phyloP scores from a whole-genome alignment of 495 filamentous ascomycete species.

The Sporormia fimetaria region DNA sequence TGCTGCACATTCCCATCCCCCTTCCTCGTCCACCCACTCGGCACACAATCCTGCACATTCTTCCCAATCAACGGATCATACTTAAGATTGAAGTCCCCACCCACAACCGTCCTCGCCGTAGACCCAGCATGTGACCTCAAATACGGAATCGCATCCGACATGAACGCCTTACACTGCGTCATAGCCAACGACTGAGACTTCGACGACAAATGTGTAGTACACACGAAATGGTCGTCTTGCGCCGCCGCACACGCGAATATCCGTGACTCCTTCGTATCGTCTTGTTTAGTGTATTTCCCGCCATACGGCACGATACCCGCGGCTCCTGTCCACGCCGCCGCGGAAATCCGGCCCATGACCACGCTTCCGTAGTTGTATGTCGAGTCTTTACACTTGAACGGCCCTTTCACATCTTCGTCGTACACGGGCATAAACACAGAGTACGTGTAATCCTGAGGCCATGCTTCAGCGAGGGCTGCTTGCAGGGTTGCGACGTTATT shows the following conservation, averaged over 20 bases:
- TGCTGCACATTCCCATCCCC: conserved; percentile 13
- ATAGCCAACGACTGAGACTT: neutral
- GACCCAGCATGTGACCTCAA: neutral
- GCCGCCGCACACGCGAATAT: conserved; percentile 11
- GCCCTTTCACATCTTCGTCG: neutral
- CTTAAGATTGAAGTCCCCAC: conserved; percentile 11
- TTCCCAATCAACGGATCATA: conserved; percentile 1
- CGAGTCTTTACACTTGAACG: conserved; percentile 11
- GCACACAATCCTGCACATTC: conserved; percentile 10
- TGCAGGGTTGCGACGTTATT: conserved; percentile 6
- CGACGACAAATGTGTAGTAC: conserved; percentile 6
- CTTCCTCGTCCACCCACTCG: conserved; percentile 6
- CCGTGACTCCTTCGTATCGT: conserved; percentile 4
- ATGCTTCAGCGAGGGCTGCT: conserved; percentile 3
- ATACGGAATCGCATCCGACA: conserved; percentile 12
- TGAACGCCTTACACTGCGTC: conserved; percentile 12
- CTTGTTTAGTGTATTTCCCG: conserved; percentile 5
- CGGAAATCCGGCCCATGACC: conserved; percentile 5
- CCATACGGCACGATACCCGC: conserved; percentile 9
- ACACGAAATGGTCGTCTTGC: conserved; percentile 8
- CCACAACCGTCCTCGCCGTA: conserved; percentile 10
- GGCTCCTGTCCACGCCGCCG: neutral
- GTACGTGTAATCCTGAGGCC: conserved; percentile 14
- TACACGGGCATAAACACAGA: conserved; percentile 10
- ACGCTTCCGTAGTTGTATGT: conserved; percentile 8